These are phyloP conservation scores for Penicillium paxilli DNA, from an alignment of 495 filamentous ascomycete species.

Conservation along the genomic window DNA sequence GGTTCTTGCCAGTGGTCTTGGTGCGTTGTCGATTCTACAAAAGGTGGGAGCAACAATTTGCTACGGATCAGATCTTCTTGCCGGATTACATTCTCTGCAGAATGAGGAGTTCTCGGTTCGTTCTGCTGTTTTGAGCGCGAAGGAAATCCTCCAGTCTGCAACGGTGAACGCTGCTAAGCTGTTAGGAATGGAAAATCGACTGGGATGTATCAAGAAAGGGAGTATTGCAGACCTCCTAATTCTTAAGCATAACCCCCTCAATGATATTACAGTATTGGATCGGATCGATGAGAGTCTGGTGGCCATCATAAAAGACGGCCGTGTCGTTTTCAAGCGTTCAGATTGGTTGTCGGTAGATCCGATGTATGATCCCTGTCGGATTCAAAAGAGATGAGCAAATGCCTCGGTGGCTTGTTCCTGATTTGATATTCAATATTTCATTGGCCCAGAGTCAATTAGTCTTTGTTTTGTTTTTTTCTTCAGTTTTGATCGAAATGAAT, in stretches of 20 bases:
- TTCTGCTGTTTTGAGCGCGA: conserved; percentile 32
- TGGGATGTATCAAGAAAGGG: conserved; percentile 42
- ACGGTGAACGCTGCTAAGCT: conserved; percentile 47
- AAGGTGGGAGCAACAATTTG: conserved; percentile 49
- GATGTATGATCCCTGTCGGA: conserved; percentile 8
- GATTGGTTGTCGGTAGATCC: conserved; percentile 9
- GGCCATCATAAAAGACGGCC: conserved; percentile 49
- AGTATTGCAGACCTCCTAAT: conserved; percentile 41
- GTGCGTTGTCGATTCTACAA: conserved; percentile 36
- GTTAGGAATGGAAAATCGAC: conserved; percentile 32
- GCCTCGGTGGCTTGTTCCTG: too few relatives aligned
- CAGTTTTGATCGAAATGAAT: too few relatives aligned
- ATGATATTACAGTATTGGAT: conserved; percentile 48
- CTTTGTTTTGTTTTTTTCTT: too few relatives aligned
- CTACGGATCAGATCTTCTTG: conserved; percentile 53
- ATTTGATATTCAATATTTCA: too few relatives aligned
- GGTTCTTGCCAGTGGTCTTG: conserved; percentile 41
- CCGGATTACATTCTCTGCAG: conserved; percentile 39
- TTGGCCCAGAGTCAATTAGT: too few relatives aligned
- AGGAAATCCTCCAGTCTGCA: conserved; percentile 48
- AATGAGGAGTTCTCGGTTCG: conserved; percentile 47
- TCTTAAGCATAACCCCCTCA: conserved; percentile 42
- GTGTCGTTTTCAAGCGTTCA: conserved; percentile 26
- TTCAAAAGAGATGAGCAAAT: conserved; percentile 4
- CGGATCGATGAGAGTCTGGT: conserved; percentile 38